phyloP scores from a whole-genome alignment of 768 basidiomycete genomes.

The Tubosaeta sp. region DNA sequence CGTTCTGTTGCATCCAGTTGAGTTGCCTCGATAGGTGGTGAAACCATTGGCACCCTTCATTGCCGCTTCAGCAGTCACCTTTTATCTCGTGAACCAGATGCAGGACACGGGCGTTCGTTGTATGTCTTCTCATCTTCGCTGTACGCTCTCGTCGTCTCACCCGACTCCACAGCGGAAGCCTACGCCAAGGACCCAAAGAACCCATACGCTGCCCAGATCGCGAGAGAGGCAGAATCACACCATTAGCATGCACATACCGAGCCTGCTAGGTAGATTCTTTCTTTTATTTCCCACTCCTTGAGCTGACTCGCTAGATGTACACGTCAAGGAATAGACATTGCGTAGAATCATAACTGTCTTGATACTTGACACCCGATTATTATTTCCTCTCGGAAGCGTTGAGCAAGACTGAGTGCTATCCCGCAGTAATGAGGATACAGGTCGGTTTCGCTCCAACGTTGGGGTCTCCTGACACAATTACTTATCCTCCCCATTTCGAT shows the following conservation, averaged over 20 bases:
- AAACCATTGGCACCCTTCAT: conserved; percentile 83
- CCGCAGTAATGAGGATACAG: background rate
- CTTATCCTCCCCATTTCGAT: background rate
- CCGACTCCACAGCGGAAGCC: conserved; percentile 45
- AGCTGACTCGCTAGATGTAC: background rate
- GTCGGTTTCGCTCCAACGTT: background rate
- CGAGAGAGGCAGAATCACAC: conserved; percentile 53
- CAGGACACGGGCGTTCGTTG: conserved; percentile 70
- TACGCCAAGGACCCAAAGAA: conserved; percentile 77
- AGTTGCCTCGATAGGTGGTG: conserved; percentile 45
- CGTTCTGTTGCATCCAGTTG: conserved; percentile 8
- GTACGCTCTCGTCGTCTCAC: background rate
- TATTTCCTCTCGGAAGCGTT: background rate
- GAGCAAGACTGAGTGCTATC: background rate
- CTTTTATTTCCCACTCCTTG: background rate
- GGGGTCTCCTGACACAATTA: background rate
- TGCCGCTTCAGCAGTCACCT: conserved; percentile 57
- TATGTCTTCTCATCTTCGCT: conserved; percentile 37
- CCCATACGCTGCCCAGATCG: conserved; percentile 76
- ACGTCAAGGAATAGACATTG: conserved; percentile 11
- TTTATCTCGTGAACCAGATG: conserved; percentile 61
- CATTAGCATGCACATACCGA: conserved; percentile 24
- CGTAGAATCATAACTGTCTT: conserved; percentile 16
- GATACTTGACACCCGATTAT: conserved; percentile 2
- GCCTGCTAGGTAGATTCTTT: conserved; percentile 1